A percentile compares a stretch with the other conserved stretches of the same genome.
phyloP scores from a whole-genome alignment of 2,329 filamentous ascomycete genomes.

The Ceratocystis harringtonii region DNA sequence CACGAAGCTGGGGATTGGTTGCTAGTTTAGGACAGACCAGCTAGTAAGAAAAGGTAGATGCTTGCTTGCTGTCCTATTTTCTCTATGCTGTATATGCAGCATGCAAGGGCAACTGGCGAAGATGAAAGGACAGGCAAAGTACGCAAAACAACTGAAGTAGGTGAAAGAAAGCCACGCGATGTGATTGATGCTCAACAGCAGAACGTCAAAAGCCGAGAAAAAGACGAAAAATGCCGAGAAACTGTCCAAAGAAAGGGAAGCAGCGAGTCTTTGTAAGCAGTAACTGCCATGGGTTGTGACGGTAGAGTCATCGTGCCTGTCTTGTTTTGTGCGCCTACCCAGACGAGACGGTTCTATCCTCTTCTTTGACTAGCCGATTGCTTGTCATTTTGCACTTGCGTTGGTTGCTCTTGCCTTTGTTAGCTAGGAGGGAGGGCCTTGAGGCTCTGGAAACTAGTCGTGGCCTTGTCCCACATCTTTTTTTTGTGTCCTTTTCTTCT shows the following conservation, averaged over 20 bases:
- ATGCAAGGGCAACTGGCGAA: not conserved
- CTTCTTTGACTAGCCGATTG: not conserved
- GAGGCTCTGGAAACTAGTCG: not conserved
- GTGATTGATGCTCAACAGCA: not conserved
- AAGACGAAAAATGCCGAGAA: not conserved
- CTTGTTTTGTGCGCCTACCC: not conserved
- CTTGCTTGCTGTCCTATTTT: not conserved
- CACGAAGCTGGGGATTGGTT: conserved; percentile 4
- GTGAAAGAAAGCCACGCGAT: not conserved
- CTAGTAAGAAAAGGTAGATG: not conserved
- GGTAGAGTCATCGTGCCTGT: not conserved
- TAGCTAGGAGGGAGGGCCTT: too few relatives aligned
- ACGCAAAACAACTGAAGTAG: not conserved
- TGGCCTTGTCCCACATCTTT: not conserved
- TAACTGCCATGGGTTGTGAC: not conserved
- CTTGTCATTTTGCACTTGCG: not conserved
- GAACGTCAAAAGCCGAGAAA: not conserved
- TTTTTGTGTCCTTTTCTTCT: not conserved
- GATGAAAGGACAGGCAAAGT: not conserved
- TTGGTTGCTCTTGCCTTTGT: not conserved
- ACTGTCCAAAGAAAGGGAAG: not conserved
- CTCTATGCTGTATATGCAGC: not conserved
- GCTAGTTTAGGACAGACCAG: conserved; percentile 3
- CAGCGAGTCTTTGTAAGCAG: not conserved
- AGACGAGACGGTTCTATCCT: too few relatives aligned